Conservation (phyloP, 768 basidiomycete species). For the Gelatoporia subvermispora region DNA sequence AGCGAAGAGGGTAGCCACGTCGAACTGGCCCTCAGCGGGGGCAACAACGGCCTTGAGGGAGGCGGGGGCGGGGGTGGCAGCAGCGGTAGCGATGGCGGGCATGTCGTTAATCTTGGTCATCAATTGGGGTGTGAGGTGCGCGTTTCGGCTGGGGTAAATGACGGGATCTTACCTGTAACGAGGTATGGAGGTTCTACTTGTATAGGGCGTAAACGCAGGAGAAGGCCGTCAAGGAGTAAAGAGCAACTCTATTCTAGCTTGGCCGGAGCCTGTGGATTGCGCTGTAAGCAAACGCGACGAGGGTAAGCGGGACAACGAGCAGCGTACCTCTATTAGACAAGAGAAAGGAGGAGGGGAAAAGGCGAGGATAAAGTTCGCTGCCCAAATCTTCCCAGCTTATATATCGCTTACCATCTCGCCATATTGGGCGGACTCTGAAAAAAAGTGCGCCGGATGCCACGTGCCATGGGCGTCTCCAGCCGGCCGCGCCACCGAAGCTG, state of each 20-base stretch:
- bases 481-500: background rate
- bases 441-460: conserved; percentile 16
- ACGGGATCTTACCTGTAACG: conserved; percentile 19
- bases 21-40: conserved; percentile 58
- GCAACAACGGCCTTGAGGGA: conserved; percentile 62
- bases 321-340: conserved; percentile 30
- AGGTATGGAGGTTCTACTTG: conserved; percentile 32
- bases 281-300: conserved; percentile 8
- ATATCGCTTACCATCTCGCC: conserved; percentile 11
- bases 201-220: conserved; percentile 33
- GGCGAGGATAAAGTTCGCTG: conserved; percentile 30
- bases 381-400: conserved; percentile 16
- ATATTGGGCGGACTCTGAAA: conserved; percentile 18
- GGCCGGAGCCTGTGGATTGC: conserved; percentile 32
- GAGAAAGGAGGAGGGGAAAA: conserved; percentile 33
- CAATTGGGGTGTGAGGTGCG: conserved; percentile 9
- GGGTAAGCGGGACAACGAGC: background rate
- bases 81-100: conserved; percentile 71
- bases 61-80: conserved; percentile 55
- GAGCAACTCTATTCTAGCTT: conserved; percentile 52
- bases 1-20: conserved; percentile 73
- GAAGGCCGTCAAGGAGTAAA: conserved; percentile 49
- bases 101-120: conserved; percentile 54
- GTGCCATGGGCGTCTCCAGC: conserved; percentile 8
- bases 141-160: background rate